Base-by-base conservation (phyloP, 306 rosid species). In the Castanospermum australe region DNA sequence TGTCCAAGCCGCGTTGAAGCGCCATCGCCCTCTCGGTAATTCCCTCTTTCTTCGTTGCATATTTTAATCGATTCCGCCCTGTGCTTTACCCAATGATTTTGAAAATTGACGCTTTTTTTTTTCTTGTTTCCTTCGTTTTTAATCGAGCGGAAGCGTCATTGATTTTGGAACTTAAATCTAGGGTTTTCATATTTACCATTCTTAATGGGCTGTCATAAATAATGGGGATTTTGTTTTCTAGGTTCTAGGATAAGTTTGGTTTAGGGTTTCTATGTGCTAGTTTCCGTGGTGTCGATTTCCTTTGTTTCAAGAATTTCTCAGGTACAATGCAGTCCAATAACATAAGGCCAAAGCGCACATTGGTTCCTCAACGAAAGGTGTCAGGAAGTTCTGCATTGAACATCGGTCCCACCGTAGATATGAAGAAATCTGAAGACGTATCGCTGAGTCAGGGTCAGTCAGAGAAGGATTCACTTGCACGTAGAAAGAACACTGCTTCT, bases 281-380 rank as follows among this genome's bases (percentile, higher is more conserved):
- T 1, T 38, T 1, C 5, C 42, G 8, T 8, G 5, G 8, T 8
- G 5, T 42, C 2, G 0, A 0, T 72, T 59, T 38, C 57, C 9
- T 35, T 47, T 13, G 2, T 28, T 39, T 65, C n/a, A 48, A 42
- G 75, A 61, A 82, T 18, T 67, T 54, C 51, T 60, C 81, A 91
- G 93, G 87, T 51, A 66, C 83, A 63, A 70, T 67, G 79, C 90
- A 84, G 83, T 85, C 94, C 30, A 81, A 84, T 83, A 9, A 4
- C 78, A 52, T 90, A 68, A 88, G 83, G 82, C 95, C 98, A n/a
- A 85, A 84, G 73, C 91, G 98, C 17, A 57, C 78, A 65, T 18
- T 93, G 36, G 86, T 81, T 77, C 88, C 89, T 21, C 90, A 89
- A 75, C 42, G 79, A 15, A 79, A 60, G n/a, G n/a, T n/a, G n/a